phyloP scores from a whole-genome alignment of 345 rosid genomes.

The Hibiscus trionum region DNA sequence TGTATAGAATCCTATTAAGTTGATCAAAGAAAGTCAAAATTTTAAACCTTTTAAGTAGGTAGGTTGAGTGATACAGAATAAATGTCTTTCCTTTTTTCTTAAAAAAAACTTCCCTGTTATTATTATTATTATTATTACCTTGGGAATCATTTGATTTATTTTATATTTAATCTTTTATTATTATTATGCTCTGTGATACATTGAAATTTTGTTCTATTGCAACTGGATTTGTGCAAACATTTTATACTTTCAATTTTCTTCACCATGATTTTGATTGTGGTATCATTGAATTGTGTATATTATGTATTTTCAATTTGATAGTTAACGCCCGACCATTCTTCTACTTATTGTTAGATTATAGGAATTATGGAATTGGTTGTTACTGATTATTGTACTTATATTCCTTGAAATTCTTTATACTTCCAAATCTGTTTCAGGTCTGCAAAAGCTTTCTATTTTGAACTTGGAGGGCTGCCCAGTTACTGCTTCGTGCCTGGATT shows the following conservation, averaged over 20 bases:
- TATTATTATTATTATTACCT: too few species aligned
- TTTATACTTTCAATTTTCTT: not conserved
- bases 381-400: not conserved
- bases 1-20: not conserved
- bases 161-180: not conserved
- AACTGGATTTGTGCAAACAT: not conserved
- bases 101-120: not conserved
- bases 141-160: not conserved
- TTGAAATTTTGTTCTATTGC: not conserved
- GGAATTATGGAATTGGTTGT: not conserved
- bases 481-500: conserved; percentile 71
- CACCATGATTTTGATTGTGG: not conserved
- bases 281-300: not conserved
- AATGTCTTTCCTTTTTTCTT: not conserved
- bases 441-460: conserved; percentile 58
- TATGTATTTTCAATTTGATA: not conserved
- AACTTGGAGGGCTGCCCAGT: conserved; percentile 89
- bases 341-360: not conserved
- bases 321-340: not conserved
- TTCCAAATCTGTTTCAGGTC: conserved; percentile 35
- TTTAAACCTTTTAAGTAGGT: not conserved
- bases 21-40: not conserved
- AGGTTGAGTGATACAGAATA: not conserved
- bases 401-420: conserved; percentile 1
- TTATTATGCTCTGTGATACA: not conserved